Conservation (phyloP, 169 alveolate genomes). For the Perkinsus marinus region DNA sequence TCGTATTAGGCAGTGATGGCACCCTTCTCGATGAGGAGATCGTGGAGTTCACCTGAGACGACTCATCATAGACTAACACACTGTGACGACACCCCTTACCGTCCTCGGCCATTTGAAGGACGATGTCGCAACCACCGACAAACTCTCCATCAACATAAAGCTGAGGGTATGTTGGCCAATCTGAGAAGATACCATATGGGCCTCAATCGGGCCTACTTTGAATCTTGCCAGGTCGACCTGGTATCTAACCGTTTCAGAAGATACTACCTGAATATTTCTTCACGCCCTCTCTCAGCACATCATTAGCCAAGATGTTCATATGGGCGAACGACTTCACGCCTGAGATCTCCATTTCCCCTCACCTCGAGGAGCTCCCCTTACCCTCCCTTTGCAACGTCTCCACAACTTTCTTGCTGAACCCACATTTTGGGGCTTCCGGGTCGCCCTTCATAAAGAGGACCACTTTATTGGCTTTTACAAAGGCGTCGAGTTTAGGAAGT, state of each 20-base stretch:
- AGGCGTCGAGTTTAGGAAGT: background rate
- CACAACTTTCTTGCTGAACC: slow-evolving; percentile 35
- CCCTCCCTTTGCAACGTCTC: background rate
- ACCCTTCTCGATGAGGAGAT: background rate
- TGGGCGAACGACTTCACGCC: background rate
- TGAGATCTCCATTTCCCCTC: background rate
- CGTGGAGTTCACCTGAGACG: background rate
- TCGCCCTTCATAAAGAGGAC: slow-evolving; percentile 60
- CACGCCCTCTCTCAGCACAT: background rate
- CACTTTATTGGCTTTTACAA: slow-evolving; percentile 11
- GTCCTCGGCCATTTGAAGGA: slow-evolving; percentile 11
- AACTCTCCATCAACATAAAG: slow-evolving; percentile 15
- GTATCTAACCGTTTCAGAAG: background rate
- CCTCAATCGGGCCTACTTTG: background rate
- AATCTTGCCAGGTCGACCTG: background rate
- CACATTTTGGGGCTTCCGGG: slow-evolving; percentile 58
- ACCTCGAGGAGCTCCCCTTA: background rate
- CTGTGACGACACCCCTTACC: background rate
- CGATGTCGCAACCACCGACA: slow-evolving; percentile 17
- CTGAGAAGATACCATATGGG: background rate
- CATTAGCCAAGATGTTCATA: background rate
- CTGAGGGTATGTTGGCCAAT: slow-evolving; percentile 24
- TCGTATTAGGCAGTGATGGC: background rate
- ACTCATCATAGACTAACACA: background rate
- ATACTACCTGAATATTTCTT: background rate